phyloP scores from a whole-genome alignment of 2,329 filamentous ascomycete species.

The Ceratocystis diversiconidia region DNA sequence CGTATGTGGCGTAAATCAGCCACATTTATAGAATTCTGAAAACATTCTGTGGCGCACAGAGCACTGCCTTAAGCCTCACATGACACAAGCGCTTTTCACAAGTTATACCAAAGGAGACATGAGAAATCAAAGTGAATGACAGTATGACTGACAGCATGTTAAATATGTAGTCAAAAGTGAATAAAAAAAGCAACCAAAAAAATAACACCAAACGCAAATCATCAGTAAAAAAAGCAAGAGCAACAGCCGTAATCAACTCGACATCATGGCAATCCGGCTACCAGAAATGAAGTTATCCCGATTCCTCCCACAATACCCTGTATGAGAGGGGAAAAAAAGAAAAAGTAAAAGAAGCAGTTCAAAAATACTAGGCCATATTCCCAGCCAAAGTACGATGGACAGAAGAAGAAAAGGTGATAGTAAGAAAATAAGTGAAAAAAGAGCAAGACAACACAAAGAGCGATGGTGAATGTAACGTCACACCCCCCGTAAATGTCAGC shows the following conservation, averaged over 20 bases:
- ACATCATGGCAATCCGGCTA: neutral
- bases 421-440: neutral
- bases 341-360: neutral
- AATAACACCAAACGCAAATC: slow-evolving; percentile 4
- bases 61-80: neutral
- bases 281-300: neutral
- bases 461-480: neutral
- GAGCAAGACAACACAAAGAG: slow-evolving; percentile 5
- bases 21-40: neutral
- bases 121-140: neutral
- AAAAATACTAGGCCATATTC: neutral
- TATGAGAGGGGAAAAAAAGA: neutral
- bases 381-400: neutral
- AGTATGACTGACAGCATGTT: neutral
- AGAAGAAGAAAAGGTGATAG: neutral
- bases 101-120: neutral
- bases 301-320: neutral
- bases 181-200: neutral
- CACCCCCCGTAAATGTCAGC: neutral
- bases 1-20: neutral
- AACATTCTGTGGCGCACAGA: neutral
- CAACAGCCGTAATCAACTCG: neutral
- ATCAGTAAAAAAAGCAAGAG: neutral
- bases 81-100: neutral
- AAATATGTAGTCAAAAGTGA: neutral